Evolutionary conservation across 176 grass and related monocot species (phyloP).

Genomic region (Phragmites australis): DNA sequence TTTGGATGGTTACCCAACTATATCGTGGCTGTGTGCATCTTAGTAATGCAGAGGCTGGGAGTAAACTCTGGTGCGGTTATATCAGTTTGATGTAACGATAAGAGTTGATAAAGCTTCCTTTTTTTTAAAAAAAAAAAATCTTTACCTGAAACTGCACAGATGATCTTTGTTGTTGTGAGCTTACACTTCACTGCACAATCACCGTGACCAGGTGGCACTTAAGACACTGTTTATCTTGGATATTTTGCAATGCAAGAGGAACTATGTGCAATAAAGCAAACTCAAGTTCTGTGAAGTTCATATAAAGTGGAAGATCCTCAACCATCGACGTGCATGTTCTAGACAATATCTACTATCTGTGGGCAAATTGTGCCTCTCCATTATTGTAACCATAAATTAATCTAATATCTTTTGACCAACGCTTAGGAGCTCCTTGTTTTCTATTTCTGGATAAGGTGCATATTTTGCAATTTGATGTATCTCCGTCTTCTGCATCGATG

Average conservation of each 20-base stretch:
- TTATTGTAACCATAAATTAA: neutral
- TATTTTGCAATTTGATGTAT: neutral
- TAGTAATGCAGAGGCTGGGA: too few relatives aligned
- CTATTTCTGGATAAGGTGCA: neutral
- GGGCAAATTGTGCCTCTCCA: neutral
- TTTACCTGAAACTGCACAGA: constrained; percentile 4
- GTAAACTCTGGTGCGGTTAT: too few relatives aligned
- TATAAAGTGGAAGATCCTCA: constrained; percentile 16
- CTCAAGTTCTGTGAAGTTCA: neutral
- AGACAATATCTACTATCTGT: constrained; percentile 1
- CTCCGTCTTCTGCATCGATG: too few relatives aligned
- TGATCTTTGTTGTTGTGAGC: neutral
- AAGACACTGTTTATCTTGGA: constrained; percentile 3
- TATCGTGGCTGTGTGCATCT: too few relatives aligned
- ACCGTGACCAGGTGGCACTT: neutral
- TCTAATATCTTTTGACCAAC: constrained; percentile 17
- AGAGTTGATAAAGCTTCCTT: too few relatives aligned
- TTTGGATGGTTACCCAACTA: constrained; percentile 24
- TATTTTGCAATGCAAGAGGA: constrained; percentile 27
- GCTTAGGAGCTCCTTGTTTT: constrained; percentile 23
- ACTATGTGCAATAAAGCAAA: constrained; percentile 5
- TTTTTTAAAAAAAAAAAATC: too few relatives aligned
- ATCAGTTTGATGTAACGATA: too few relatives aligned
- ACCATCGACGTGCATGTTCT: neutral
- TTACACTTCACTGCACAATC: neutral